Conservation (phyloP, 2,329 filamentous ascomycete genomes). For the Alternaria novae-zelandiae region DNA sequence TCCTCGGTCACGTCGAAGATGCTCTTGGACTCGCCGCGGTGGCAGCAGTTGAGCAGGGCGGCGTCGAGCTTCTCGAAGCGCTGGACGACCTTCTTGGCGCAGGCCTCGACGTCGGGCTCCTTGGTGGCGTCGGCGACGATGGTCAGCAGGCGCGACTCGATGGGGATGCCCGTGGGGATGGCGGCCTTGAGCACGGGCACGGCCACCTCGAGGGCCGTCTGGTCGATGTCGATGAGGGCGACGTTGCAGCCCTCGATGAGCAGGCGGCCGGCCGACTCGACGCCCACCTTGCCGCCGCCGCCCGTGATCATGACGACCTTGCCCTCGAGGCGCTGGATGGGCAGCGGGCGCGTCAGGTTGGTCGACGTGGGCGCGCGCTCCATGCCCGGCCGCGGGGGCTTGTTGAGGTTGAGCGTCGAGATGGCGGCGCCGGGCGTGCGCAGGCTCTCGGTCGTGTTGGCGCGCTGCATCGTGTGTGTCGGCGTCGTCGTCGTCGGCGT, state of each 20-base stretch:
- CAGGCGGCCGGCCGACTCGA: slow-evolving; percentile 46
- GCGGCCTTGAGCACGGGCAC: slow-evolving; percentile 33
- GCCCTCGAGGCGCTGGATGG: slow-evolving; percentile 38
- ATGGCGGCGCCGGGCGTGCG: slow-evolving; percentile 19
- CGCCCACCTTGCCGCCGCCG: slow-evolving; percentile 41
- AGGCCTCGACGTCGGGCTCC: slow-evolving; percentile 37
- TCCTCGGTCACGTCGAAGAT: slow-evolving; percentile 48
- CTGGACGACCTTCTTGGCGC: slow-evolving; percentile 30
- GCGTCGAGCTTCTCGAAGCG: slow-evolving; percentile 38
- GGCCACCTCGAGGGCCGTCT: slow-evolving; percentile 32
- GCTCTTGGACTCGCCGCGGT: slow-evolving; percentile 35
- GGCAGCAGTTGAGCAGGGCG: slow-evolving; percentile 37
- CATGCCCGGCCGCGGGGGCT: slow-evolving; percentile 30
- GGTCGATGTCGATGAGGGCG: slow-evolving; percentile 44
- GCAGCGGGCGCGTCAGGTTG: slow-evolving; percentile 34
- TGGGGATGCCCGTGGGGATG: slow-evolving; percentile 32
- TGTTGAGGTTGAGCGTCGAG: slow-evolving; percentile 33
- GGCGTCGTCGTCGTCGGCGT: background rate
- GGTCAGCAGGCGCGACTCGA: slow-evolving; percentile 37
- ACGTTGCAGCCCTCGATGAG: slow-evolving; percentile 48
- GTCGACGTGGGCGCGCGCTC: slow-evolving; percentile 35
- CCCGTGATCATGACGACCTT: slow-evolving; percentile 45
- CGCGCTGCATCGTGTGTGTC: slow-evolving; percentile 11
- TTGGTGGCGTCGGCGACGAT: slow-evolving; percentile 46
- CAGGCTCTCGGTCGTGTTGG: slow-evolving; percentile 17